Conservation (phyloP, 441 rosid genomes). For the Isatis lusitanica region DNA sequence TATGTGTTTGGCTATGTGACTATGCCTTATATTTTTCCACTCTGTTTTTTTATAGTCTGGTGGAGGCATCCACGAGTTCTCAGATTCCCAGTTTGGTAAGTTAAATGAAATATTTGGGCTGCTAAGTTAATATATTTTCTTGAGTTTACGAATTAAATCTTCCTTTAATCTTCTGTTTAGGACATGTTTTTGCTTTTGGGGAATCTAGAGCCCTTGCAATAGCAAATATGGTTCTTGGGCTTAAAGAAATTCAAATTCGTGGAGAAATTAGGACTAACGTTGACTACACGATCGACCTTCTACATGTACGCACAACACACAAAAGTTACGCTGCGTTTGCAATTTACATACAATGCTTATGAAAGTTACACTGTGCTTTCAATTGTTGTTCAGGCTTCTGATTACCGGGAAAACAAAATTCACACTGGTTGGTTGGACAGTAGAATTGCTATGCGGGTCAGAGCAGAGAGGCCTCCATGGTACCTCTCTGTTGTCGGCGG, state of each 20-base stretch:
- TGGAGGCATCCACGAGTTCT: slow-evolving; percentile 99
- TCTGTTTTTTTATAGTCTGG: slow-evolving; percentile 73
- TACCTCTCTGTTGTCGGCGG: slow-evolving; percentile 99
- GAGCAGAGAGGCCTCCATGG: slow-evolving; percentile 99
- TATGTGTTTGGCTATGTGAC: slow-evolving; percentile 12
- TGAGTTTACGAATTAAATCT: slow-evolving; percentile 27
- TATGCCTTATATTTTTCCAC: slow-evolving; percentile 27
- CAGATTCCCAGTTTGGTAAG: slow-evolving; percentile 99
- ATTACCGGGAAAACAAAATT: slow-evolving; percentile 94
- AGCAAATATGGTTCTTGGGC: slow-evolving; percentile 99
- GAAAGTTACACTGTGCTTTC: slow-evolving; percentile 13
- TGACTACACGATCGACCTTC: slow-evolving; percentile 95
- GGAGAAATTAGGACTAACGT: slow-evolving; percentile 99
- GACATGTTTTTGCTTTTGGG: slow-evolving; percentile 98
- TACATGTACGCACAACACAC: slow-evolving; percentile 63
- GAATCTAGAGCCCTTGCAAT: slow-evolving; percentile 98
- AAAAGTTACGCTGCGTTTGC: slow-evolving; percentile 17
- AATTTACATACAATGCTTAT: not conserved
- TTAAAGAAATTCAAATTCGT: slow-evolving; percentile 99
- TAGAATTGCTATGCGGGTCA: slow-evolving; percentile 99
- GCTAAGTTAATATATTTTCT: slow-evolving; percentile 27
- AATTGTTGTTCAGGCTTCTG: slow-evolving; percentile 73
- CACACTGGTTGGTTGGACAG: slow-evolving; percentile 99
- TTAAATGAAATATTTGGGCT: slow-evolving; percentile 24
- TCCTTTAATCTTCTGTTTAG: slow-evolving; percentile 40